Conservation (phyloP, 108 stramenopile genomes). For the Asterionellopsis glacialis region DNA sequence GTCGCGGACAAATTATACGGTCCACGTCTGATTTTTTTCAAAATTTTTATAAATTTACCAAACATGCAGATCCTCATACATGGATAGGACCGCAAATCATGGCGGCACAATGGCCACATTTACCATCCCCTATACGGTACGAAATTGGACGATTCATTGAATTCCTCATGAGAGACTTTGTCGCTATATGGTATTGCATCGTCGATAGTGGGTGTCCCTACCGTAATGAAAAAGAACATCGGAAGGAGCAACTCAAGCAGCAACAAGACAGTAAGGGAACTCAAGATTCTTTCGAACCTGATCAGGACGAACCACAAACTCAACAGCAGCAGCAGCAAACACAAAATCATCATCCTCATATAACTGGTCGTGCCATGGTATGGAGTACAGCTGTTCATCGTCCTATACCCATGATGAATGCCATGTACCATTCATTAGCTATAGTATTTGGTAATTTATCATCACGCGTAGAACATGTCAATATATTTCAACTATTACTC, state of each 20-base stretch:
- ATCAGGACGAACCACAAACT: background rate
- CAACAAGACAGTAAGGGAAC: no score
- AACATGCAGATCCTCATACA: slow-evolving; percentile 10
- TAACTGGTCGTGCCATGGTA: slow-evolving; percentile 34
- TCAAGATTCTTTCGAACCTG: no score
- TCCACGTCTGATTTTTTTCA: background rate
- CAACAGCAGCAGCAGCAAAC: slow-evolving; percentile 12
- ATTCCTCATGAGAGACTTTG: slow-evolving; percentile 71
- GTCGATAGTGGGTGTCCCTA: slow-evolving; percentile 34
- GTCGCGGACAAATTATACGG: slow-evolving; percentile 29
- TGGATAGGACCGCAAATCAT: slow-evolving; percentile 18
- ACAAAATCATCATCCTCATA: slow-evolving; percentile 16
- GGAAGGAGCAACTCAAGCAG: background rate
- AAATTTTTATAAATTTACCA: slow-evolving; percentile 31
- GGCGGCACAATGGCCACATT: slow-evolving; percentile 62
- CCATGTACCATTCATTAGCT: slow-evolving; percentile 59
- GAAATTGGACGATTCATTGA: slow-evolving; percentile 68
- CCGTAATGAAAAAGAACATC: slow-evolving; percentile 25
- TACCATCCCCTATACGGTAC: slow-evolving; percentile 42
- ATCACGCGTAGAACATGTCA: slow-evolving; percentile 74
- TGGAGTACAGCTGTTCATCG: slow-evolving; percentile 29
- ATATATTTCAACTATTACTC: slow-evolving; percentile 58
- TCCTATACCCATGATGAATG: slow-evolving; percentile 53
- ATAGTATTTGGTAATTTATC: slow-evolving; percentile 68
- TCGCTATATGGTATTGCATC: slow-evolving; percentile 50